These are phyloP conservation scores for Monosporascus sp. DNA, from an alignment of 2,329 filamentous ascomycete genomes.

Conservation along the genomic window DNA sequence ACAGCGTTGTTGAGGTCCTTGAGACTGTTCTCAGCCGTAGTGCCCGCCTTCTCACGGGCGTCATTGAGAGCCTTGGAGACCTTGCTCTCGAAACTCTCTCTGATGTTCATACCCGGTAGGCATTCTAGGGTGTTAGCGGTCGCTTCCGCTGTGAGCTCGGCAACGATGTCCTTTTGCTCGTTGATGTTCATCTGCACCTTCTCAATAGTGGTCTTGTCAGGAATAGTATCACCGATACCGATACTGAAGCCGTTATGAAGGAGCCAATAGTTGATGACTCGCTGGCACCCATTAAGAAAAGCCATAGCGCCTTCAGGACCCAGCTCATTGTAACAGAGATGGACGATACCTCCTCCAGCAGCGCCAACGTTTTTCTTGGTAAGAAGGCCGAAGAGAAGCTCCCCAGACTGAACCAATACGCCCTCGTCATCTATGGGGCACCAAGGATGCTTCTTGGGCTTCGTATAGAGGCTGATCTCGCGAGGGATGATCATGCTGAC, in stretches of 20 bases:
- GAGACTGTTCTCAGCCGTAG: conserved; percentile 81
- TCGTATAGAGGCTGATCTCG: conserved; percentile 73
- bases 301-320: conserved; percentile 80
- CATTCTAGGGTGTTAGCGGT: conserved; percentile 85
- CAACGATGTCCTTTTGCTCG: conserved; percentile 75
- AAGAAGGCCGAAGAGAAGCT: conserved; percentile 84
- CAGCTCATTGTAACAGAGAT: conserved; percentile 94
- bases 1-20: conserved; percentile 96
- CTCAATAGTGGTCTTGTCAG: conserved; percentile 76
- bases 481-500: conserved; percentile 87
- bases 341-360: conserved; percentile 82
- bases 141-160: conserved; percentile 67
- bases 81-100: conserved; percentile 96
- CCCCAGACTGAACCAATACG: conserved; percentile 76
- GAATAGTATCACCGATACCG: conserved; percentile 96
- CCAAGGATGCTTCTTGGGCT: conserved; percentile 52
- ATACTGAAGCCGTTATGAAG: conserved; percentile 96
- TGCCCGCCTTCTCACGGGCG: conserved; percentile 94
- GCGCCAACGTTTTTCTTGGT: conserved; percentile 95
- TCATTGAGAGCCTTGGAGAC: conserved; percentile 91
- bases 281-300: conserved; percentile 94
- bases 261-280: conserved; percentile 95
- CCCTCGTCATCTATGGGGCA: conserved; percentile 69
- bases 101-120: conserved; percentile 96
- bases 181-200: conserved; percentile 80